Base-by-base conservation (phyloP, 768 basidiomycete species). In the Chalciporus chontae region DNA sequence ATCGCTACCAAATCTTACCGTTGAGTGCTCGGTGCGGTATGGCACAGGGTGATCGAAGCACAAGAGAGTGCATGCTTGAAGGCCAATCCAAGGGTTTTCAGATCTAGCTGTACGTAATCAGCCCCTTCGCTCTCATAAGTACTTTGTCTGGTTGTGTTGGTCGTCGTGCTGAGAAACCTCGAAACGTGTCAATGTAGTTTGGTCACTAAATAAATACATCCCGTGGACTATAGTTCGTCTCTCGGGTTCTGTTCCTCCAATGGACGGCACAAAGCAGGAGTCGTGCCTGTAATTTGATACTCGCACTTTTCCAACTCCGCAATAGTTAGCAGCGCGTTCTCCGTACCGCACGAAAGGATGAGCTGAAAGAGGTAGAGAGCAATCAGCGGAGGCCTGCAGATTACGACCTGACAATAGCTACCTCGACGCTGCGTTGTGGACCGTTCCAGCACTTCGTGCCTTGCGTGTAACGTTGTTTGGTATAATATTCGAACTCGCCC, bases 401-500 rank as follows among this genome's bases (percentile, higher is more conserved):
- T 14, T 10, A 26, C 46, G 5, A 40, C 7, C n/a, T 26, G 29
- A 19, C 14, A 45, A 43, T 15, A 69, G 78, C 43, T 66, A 90
- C 92, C 64, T 81, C 77, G 27, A 92, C 87, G 53, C 80, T 92
- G 26, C 95, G 82, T 55, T 89, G 79, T 4, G 96, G 96, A 1
- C 96, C 95, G 60, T 96, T 96, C 95, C 94, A 96, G 73, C 95
- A 98, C 61, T 85, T 83, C 5, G 92, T 77, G 36, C 95, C 96
- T 45, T 78, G 74, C 32, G 83, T 82, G 72, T 98, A 99, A 13
- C 80, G 68, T 61, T 95, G 93, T 59, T 81, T 85, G 40, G 77
- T 70, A 67, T 97, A 96, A 69, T 85, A 96, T 29, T 79, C 85
- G 3, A 77, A 76, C 21, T 80, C 72, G 3, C 89, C 92, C 4